Conservation (phyloP, 768 basidiomycete genomes). For the Lactifluus pinguis region DNA sequence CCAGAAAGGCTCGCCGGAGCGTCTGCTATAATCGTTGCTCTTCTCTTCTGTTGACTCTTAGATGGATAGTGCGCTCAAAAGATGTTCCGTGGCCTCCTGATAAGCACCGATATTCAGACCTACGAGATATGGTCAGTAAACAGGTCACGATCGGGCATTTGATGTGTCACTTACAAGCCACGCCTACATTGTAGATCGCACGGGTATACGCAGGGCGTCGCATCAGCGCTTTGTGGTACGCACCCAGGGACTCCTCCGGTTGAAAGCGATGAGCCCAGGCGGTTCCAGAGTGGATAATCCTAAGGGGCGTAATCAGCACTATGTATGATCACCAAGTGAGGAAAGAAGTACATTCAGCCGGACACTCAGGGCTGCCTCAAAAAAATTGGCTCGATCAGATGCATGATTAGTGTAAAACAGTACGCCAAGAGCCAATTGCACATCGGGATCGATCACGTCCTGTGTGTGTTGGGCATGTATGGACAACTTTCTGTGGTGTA, state of each 20-base stretch:
- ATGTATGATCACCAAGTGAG: not conserved
- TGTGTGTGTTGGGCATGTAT: conserved; percentile 68
- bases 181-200: conserved; percentile 98
- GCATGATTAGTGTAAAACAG: conserved; percentile 83
- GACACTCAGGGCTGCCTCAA: conserved; percentile 73
- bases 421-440: conserved; percentile 89
- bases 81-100: conserved; percentile 94
- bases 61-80: conserved; percentile 73
- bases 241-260: conserved; percentile 92
- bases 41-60: conserved; percentile 67
- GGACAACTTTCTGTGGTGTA: conserved; percentile 58
- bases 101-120: conserved; percentile 93
- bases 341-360: conserved; percentile 56
- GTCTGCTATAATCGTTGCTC: conserved; percentile 89
- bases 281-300: conserved; percentile 96
- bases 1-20: conserved; percentile 66
- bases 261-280: conserved; percentile 87
- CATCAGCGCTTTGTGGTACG: conserved; percentile 83
- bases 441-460: conserved; percentile 72
- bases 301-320: conserved; percentile 19
- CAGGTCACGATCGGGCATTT: not conserved
- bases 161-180: conserved; percentile 64
- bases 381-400: conserved; percentile 88
- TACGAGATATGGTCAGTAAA: conserved; percentile 26
- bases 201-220: too few relatives aligned